phyloP scores from a whole-genome alignment of 352 stramenopile species.

The Phytophthora niederhauseri region DNA sequence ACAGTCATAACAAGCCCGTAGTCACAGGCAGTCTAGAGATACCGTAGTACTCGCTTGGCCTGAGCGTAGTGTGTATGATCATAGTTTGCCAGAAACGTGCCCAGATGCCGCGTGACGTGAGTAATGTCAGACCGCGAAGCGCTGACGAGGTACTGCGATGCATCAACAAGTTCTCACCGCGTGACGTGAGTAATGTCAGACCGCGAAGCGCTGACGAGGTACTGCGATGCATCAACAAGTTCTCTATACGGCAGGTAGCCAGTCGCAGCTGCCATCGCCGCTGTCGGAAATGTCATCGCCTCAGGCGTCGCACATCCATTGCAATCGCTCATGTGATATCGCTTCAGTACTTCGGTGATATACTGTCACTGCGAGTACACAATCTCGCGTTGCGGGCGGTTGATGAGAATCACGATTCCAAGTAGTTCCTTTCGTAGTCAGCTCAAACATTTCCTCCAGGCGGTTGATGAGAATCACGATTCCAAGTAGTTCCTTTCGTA shows the following conservation, averaged over 20 bases:
- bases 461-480: constrained; percentile 19
- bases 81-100: constrained; percentile 12
- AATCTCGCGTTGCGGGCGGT: constrained; percentile 2
- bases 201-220: constrained; percentile 16
- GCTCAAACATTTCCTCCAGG: too few relatives aligned
- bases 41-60: constrained; percentile 19
- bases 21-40: constrained; percentile 11
- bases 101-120: constrained; percentile 13
- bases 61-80: constrained; percentile 12
- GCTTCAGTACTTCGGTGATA: background rate
- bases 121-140: constrained; percentile 23
- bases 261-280: background rate
- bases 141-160: constrained; percentile 15
- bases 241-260: constrained; percentile 15
- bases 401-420: constrained; percentile 17
- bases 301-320: constrained; percentile 12
- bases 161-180: constrained; percentile 19
- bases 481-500: constrained; percentile 15
- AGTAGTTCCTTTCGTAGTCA: constrained; percentile 21
- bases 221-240: constrained; percentile 18
- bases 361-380: constrained; percentile 14
- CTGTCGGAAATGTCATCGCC: background rate
- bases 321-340: constrained; percentile 6
- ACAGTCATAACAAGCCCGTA: constrained; percentile 25
- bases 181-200: constrained; percentile 23